Evolutionary conservation across 257 asterid species (phyloP).

Genomic region (Solanum medicagineum): DNA sequence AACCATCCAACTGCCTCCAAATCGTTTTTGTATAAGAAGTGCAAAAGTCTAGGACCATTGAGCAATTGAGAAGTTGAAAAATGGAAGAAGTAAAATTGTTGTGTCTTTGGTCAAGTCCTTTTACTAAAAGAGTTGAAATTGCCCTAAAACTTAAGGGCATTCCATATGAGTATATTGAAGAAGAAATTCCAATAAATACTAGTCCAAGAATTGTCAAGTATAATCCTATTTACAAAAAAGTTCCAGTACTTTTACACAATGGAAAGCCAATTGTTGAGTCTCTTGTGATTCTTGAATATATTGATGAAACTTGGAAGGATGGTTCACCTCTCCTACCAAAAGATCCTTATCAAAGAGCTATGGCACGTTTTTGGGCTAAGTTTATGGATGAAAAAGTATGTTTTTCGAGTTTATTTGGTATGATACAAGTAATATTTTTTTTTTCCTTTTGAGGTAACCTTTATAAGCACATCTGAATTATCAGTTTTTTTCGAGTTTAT

Average conservation of each 20-base stretch:
- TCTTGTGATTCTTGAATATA: conserved; percentile 32
- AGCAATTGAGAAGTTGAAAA: not conserved
- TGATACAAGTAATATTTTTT: too few relatives aligned
- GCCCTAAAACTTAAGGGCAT: conserved; percentile 33
- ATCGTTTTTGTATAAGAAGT: not conserved
- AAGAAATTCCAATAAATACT: conserved; percentile 20
- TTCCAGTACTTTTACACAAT: conserved; percentile 36
- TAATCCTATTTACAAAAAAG: conserved; percentile 31
- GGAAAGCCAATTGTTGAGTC: conserved; percentile 38
- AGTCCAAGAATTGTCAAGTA: conserved; percentile 24
- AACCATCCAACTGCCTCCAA: not conserved
- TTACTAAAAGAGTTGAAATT: conserved; percentile 23
- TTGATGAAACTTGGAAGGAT: conserved; percentile 30
- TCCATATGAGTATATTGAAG: conserved; percentile 21
- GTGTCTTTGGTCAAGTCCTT: conserved; percentile 29
- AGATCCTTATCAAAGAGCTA: conserved; percentile 27
- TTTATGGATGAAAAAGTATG: conserved; percentile 39
- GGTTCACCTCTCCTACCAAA: conserved; percentile 27
- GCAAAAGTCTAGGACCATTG: not conserved
- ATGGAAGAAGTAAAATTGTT: conserved; percentile 41
- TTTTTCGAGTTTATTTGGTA: too few relatives aligned
- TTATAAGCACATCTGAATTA: too few relatives aligned
- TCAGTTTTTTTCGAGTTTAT: too few relatives aligned
- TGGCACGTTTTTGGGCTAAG: conserved; percentile 42
- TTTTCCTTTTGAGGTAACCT: too few relatives aligned